A percentile compares a stretch with the other conserved stretches of the same genome.
These are phyloP conservation scores for Sarcodon aspratus DNA, from an alignment of 768 basidiomycete species.

Conservation along the genomic window DNA sequence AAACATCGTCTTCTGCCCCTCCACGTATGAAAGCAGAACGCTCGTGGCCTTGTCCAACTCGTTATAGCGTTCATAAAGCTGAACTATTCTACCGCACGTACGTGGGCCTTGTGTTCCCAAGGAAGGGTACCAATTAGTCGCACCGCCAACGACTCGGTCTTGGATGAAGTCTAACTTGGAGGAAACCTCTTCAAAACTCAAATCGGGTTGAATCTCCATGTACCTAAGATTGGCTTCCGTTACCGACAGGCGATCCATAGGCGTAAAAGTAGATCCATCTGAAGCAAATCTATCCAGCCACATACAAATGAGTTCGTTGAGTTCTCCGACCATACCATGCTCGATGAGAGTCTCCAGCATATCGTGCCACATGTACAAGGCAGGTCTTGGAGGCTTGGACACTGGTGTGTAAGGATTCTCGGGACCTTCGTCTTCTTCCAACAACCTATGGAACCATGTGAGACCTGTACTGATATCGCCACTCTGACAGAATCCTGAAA, in stretches of 20 bases:
- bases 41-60: no score
- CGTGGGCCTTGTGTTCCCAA: no score
- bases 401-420: conserved; percentile 30
- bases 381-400: conserved; percentile 37
- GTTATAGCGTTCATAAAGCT: no score
- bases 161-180: no score
- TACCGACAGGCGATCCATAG: not conserved
- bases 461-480: conserved; percentile 56
- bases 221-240: not conserved
- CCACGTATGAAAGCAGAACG: no score
- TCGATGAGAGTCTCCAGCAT: conserved; percentile 48
- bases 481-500: conserved; percentile 50
- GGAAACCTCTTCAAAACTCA: no score
- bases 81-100: no score
- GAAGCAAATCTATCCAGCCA: not conserved
- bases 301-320: not conserved
- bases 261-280: not conserved
- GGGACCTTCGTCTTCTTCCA: conserved; percentile 24
- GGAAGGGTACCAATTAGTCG: no score
- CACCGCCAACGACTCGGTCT: no score
- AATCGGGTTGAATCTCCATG: not conserved
- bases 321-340: conserved; percentile 33
- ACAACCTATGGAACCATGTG: conserved; percentile 60
- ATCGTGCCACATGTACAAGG: conserved; percentile 39
- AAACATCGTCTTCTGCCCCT: no score